phyloP scores from a whole-genome alignment of 805 yeast species.

The Maudiozyma turicensis region DNA sequence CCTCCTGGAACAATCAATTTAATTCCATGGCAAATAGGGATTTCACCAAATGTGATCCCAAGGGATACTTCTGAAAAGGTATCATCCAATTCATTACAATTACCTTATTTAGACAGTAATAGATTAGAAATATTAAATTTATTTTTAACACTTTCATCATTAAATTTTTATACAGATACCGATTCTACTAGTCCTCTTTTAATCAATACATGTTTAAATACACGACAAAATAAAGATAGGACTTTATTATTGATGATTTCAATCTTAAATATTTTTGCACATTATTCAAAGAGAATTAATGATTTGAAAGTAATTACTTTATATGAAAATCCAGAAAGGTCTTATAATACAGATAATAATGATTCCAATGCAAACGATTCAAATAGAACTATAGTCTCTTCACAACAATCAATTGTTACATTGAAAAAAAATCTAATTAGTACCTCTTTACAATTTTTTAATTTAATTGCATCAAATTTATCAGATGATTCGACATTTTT shows the following conservation, averaged over 20 bases:
- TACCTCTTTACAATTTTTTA: constrained; percentile 51
- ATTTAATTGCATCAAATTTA: constrained; percentile 32
- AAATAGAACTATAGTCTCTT: constrained; percentile 3
- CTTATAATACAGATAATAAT: background rate
- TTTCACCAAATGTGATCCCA: constrained; percentile 33
- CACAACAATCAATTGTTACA: constrained; percentile 13
- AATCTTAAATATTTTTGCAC: constrained; percentile 51
- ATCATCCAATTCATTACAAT: constrained; percentile 20
- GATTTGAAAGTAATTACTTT: background rate
- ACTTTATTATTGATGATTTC: constrained; percentile 30
- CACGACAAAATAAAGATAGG: background rate
- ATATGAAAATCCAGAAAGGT: background rate
- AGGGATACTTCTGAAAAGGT: constrained; percentile 18
- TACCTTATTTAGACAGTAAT: constrained; percentile 44
- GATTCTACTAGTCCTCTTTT: background rate
- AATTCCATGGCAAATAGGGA: constrained; percentile 70
- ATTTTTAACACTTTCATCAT: constrained; percentile 51
- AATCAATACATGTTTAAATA: background rate
- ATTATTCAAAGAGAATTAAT: constrained; percentile 34
- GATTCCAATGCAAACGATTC: background rate
- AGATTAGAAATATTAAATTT: constrained; percentile 60
- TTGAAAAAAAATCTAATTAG: constrained; percentile 39
- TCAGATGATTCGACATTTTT: constrained; percentile 1
- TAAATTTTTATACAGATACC: constrained; percentile 39
- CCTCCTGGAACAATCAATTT: constrained; percentile 21